Evolutionary conservation across 2,329 filamentous ascomycete genomes (phyloP), one percentile per base, ranked within the genome.

Genomic region (Plectosphaerella cucumerina): DNA sequence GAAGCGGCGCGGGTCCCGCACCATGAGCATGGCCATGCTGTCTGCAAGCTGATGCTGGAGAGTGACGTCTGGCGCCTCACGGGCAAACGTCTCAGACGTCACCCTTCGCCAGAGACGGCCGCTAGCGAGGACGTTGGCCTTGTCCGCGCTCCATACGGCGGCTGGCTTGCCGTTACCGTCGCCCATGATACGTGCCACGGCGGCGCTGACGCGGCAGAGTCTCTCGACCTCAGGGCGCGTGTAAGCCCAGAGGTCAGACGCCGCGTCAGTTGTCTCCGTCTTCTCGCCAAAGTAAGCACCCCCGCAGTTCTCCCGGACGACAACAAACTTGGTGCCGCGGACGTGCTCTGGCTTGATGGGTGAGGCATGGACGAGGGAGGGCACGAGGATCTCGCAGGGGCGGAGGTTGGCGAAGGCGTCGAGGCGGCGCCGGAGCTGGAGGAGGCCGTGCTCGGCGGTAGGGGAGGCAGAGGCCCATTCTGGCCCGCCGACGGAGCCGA

Each of bases 121-220:
- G 44, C 67, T 77, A 1, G 76, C 76, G 9, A 80, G 68, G 10
- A 80, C 76, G 53, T 80, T 80, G 41, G 75, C 75, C 61, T 80
- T 80, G 61, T 80, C 76, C 1, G 68, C 69, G 51, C 70, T 75
- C 67, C 70, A 75, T 2, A 78, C 75, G 2, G 68, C 60, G 1
- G 69, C 64, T 12, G 72, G 69, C 9, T 61, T 58, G 44, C 65
- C 65, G 8, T 64, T 57, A 2, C 48, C 56, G 6, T 56, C 53
- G 3, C 56, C 60, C 34, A 69, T 52, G 14, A 69, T 65, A 0
- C 65, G 58, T 0, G 76, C 74, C 5, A 79, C 64, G 5, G 68
- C 69, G 0, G 72, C 75, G 11, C 70, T 71, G 1, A 79, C 72
- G 3, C 74, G 71, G 1, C 73, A 70, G 18, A 72, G 65, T 22